Percentiles rank a stretch among this genome's conserved stretches.
Evolutionary conservation across 1,284 basidiomycete species (phyloP).

Genomic region (Wolfiporia cocos): DNA sequence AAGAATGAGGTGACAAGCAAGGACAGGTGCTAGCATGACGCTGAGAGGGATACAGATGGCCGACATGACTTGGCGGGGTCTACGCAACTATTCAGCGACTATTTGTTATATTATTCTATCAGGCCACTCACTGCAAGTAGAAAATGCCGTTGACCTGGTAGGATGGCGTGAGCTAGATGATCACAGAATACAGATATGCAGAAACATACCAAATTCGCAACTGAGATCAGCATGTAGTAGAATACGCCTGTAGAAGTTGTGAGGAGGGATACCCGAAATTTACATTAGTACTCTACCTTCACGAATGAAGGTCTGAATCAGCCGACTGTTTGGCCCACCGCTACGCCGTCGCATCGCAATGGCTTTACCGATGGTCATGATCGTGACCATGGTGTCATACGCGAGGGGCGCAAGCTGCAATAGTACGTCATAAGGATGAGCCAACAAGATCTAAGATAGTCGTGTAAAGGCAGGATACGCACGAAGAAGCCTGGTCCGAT

Average conservation of each 20-base stretch:
- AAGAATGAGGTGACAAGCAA: conserved; percentile 72
- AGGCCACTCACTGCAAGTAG: conserved; percentile 60
- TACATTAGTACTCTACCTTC: conserved; percentile 42
- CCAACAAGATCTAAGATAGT: background rate
- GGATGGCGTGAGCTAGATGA: background rate
- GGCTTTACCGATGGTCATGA: conserved; percentile 72
- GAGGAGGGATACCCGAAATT: background rate
- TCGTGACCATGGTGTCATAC: conserved; percentile 72
- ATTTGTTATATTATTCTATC: background rate
- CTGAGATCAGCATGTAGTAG: conserved; percentile 75
- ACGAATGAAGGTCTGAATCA: conserved; percentile 76
- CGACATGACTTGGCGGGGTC: conserved; percentile 73
- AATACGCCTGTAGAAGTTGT: conserved; percentile 50
- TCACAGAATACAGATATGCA: background rate
- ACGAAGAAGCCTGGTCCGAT: conserved; percentile 72
- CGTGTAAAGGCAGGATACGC: conserved; percentile 21
- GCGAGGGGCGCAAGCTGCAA: conserved; percentile 66
- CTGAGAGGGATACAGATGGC: conserved; percentile 82
- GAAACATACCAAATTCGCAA: conserved; percentile 56
- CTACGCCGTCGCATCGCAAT: conserved; percentile 64
- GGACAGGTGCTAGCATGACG: conserved; percentile 76
- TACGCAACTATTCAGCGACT: conserved; percentile 20
- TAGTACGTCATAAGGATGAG: conserved; percentile 1
- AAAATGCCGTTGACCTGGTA: conserved; percentile 68
- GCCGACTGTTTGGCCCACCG: conserved; percentile 67